Evolutionary conservation across 2,329 filamentous ascomycete species (phyloP).

Genomic region (Ploettnerulaceae sp.): DNA sequence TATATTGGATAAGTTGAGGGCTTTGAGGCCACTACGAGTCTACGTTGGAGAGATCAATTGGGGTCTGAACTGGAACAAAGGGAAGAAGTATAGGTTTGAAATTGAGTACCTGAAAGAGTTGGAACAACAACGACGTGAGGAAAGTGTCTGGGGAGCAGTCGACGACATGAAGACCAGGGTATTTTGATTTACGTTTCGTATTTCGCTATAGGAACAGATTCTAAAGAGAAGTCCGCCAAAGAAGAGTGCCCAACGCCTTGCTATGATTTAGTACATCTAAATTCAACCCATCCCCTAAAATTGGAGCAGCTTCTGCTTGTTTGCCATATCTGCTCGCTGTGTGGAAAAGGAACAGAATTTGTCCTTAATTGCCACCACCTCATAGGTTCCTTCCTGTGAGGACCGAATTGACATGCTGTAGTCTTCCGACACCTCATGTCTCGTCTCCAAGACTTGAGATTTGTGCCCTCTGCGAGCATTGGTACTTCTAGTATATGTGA

Average conservation of each 20-base stretch:
- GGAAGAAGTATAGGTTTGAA: conserved; percentile 26
- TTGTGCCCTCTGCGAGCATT: conserved; percentile 76
- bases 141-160: not conserved
- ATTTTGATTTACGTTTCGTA: conserved; percentile 7
- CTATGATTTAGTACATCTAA: conserved; percentile 28
- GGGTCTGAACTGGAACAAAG: conserved; percentile 29
- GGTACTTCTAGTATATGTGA: conserved; percentile 89
- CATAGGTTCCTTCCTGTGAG: conserved; percentile 92
- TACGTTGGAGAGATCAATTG: conserved; percentile 28
- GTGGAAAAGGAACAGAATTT: conserved; percentile 85
- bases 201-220: conserved; percentile 7
- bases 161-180: not conserved
- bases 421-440: conserved; percentile 80
- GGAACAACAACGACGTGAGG: conserved; percentile 17
- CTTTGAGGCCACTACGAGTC: conserved; percentile 21
- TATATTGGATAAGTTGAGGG: conserved; percentile 27
- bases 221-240: not conserved
- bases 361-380: conserved; percentile 95
- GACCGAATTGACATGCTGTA: conserved; percentile 76
- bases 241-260: conserved; percentile 30
- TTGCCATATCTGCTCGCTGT: conserved; percentile 50
- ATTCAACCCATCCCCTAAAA: conserved; percentile 20
- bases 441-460: conserved; percentile 79
- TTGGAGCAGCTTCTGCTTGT: conserved; percentile 37
- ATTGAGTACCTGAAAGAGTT: conserved; percentile 26